Percentiles rank a stretch among this genome's conserved stretches.
Evolutionary conservation across 2,329 filamentous ascomycete genomes (phyloP).

Genomic region (Apiospora pterosperma): DNA sequence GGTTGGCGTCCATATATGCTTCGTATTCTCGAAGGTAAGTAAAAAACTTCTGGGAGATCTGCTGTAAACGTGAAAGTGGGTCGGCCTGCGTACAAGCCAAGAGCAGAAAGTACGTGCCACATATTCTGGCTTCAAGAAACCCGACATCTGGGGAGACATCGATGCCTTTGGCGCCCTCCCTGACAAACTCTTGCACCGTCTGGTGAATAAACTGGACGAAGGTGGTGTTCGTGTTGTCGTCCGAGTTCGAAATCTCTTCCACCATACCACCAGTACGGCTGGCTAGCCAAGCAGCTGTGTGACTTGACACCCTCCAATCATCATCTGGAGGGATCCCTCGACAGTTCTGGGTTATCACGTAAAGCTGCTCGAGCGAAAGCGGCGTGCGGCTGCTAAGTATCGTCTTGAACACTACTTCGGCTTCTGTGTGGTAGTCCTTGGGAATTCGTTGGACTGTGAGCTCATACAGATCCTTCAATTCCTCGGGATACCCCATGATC

Average conservation of each 20-base stretch:
- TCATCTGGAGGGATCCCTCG: not conserved
- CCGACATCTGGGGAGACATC: not conserved
- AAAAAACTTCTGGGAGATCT: not conserved
- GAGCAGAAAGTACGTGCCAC: not conserved
- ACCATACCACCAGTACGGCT: not conserved
- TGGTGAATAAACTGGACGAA: not conserved
- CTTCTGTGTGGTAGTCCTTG: not conserved
- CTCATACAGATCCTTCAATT: not conserved
- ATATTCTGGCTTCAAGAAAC: not conserved
- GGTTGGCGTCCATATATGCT: not conserved
- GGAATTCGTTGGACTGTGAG: not conserved
- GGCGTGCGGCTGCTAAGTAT: not conserved
- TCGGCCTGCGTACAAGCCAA: not conserved
- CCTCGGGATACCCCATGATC: not conserved
- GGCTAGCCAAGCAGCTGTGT: not conserved
- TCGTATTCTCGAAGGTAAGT: not conserved
- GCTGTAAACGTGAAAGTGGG: not conserved
- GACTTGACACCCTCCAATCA: not conserved
- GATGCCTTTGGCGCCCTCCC: not conserved
- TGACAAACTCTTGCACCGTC: not conserved
- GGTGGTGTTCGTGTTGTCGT: not conserved
- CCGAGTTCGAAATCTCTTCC: not conserved
- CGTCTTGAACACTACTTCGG: not conserved
- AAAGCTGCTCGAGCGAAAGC: not conserved
- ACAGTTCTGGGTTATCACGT: not conserved